Percentiles rank a stretch among this genome's conserved stretches.
phyloP scores from a whole-genome alignment of 306 rosid species.

The Ziziphus jujuba region DNA sequence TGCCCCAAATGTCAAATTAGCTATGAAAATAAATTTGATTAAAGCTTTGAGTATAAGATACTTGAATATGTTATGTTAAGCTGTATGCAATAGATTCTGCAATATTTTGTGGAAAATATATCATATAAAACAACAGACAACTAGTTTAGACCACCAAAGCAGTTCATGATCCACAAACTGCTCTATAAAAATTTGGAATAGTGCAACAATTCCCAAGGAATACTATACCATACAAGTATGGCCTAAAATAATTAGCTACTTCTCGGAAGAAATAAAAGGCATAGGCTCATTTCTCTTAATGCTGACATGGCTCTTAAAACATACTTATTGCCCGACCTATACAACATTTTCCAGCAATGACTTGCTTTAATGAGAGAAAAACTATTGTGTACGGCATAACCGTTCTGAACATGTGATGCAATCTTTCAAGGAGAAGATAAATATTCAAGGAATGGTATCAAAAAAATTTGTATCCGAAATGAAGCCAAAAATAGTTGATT shows the following conservation, averaged over 20 bases:
- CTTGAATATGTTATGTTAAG: background rate
- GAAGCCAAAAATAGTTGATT: background rate
- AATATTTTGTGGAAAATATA: background rate
- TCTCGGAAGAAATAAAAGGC: background rate
- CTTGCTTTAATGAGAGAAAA: too few relatives aligned
- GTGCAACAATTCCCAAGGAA: background rate
- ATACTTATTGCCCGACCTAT: background rate
- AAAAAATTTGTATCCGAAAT: too few relatives aligned
- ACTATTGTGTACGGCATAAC: background rate
- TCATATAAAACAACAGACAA: background rate
- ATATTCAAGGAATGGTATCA: background rate
- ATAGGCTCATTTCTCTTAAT: background rate
- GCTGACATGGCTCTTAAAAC: background rate
- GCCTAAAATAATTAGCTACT: background rate
- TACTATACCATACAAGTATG: too few relatives aligned
- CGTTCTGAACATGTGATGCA: background rate
- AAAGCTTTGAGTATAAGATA: background rate
- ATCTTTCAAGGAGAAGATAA: background rate
- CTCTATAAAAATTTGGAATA: background rate
- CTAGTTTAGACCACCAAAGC: conserved; percentile 12
- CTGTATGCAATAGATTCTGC: background rate
- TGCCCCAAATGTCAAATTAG: conserved; percentile 17
- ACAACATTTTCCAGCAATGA: background rate
- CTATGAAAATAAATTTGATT: background rate
- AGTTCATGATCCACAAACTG: too few relatives aligned